Conservation (phyloP, 306 rosid species). For the Cucumis hystrix region DNA sequence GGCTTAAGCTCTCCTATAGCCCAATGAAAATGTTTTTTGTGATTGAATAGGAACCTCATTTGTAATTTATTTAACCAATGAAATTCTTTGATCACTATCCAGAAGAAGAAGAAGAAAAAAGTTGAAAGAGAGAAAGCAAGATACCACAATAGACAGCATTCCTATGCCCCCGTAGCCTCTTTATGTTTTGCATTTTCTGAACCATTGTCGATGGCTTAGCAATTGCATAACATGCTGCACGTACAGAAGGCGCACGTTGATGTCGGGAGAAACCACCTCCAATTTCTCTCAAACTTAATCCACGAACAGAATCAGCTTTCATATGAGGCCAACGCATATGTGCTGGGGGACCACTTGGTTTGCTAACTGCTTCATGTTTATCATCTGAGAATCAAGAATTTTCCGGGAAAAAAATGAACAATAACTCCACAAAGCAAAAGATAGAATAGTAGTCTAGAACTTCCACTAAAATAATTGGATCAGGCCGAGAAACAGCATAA, state of each 20-base stretch:
- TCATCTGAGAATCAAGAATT: constrained; percentile 34
- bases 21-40: too few relatives aligned
- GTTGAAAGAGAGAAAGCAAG: background rate
- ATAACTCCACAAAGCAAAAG: background rate
- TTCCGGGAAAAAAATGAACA: background rate
- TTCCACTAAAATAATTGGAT: background rate
- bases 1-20: too few relatives aligned
- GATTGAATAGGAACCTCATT: too few relatives aligned
- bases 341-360: constrained; percentile 44
- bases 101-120: too few relatives aligned
- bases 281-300: constrained; percentile 83
- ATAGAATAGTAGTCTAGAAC: background rate
- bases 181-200: constrained; percentile 82
- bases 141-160: constrained; percentile 98
- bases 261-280: constrained; percentile 98
- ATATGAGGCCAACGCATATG: constrained; percentile 98
- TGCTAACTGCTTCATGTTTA: constrained; percentile 32
- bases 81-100: too few relatives aligned
- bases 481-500: background rate
- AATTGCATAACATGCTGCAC: constrained; percentile 89
- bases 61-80: too few relatives aligned
- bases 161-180: constrained; percentile 88
- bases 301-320: constrained; percentile 94
- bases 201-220: constrained; percentile 97
- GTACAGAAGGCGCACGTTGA: constrained; percentile 87